phyloP scores from a whole-genome alignment of 2,329 filamentous ascomycete species.

The Penicillium sp. region DNA sequence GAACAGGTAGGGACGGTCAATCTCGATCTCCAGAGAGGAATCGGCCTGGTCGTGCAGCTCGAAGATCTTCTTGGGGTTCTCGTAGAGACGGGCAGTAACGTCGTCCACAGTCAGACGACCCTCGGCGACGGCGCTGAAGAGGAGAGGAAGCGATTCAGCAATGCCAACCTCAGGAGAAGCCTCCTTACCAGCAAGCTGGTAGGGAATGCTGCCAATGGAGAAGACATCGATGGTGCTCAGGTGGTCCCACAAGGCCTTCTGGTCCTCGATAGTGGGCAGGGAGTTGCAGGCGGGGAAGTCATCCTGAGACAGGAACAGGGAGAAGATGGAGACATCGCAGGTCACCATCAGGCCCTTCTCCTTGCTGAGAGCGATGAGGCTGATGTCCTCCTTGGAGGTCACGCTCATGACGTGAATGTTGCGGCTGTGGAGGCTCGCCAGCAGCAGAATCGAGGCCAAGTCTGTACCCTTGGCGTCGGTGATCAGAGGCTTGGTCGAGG shows the following conservation, averaged over 20 bases:
- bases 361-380: slow-evolving; percentile 74
- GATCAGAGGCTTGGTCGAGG: slow-evolving; percentile 74
- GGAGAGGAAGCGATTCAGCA: slow-evolving; percentile 70
- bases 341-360: slow-evolving; percentile 80
- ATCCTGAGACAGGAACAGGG: slow-evolving; percentile 71
- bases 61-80: slow-evolving; percentile 79
- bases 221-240: slow-evolving; percentile 75
- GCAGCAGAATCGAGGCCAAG: slow-evolving; percentile 74
- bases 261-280: slow-evolving; percentile 68
- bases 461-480: slow-evolving; percentile 81
- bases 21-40: slow-evolving; percentile 72
- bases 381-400: slow-evolving; percentile 79
- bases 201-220: slow-evolving; percentile 76
- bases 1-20: slow-evolving; percentile 69
- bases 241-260: slow-evolving; percentile 73
- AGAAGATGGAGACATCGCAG: slow-evolving; percentile 80
- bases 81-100: slow-evolving; percentile 69
- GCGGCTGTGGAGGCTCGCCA: slow-evolving; percentile 75
- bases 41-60: slow-evolving; percentile 79
- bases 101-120: slow-evolving; percentile 74
- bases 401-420: slow-evolving; percentile 80
- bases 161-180: slow-evolving; percentile 67
- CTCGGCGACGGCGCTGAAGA: slow-evolving; percentile 74
- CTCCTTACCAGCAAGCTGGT: slow-evolving; percentile 66
- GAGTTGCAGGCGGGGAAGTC: slow-evolving; percentile 69